phyloP scores from a whole-genome alignment of 2,329 filamentous ascomycete species.

The Pezicula radicicola region DNA sequence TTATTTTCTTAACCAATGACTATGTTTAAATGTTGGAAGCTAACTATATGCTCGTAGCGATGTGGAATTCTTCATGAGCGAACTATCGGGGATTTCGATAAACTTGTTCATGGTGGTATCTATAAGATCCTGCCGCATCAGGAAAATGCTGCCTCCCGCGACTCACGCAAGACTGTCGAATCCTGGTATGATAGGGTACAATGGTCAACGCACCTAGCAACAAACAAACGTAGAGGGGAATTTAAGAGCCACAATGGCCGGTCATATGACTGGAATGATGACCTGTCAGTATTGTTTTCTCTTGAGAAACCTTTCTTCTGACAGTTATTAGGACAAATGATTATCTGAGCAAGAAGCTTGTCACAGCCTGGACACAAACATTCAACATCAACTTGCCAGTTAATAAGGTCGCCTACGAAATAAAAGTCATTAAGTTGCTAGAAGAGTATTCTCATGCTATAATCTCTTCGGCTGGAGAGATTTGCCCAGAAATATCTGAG shows the following conservation, averaged over 20 bases:
- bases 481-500: conserved; percentile 1
- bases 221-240: conserved; percentile 6
- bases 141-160: not conserved
- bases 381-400: not conserved
- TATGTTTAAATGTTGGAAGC: too few relatives aligned
- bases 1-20: too few relatives aligned
- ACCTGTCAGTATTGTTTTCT: conserved; percentile 12
- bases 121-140: too few relatives aligned
- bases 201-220: conserved; percentile 15
- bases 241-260: not conserved
- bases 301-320: not conserved
- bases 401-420: too few relatives aligned
- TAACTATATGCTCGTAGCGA: too few relatives aligned
- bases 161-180: not conserved
- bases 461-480: not conserved
- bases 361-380: conserved; percentile 2
- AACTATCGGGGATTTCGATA: too few relatives aligned
- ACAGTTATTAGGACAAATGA: conserved; percentile 1
- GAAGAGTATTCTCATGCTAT: too few relatives aligned
- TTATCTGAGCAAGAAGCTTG: not conserved
- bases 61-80: too few relatives aligned
- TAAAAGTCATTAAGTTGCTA: too few relatives aligned
- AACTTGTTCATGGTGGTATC: too few relatives aligned
- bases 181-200: not conserved
- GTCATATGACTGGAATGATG: conserved; percentile 13